Base-by-base conservation (phyloP, 306 rosid species). In the Cucurbita moschata region DNA sequence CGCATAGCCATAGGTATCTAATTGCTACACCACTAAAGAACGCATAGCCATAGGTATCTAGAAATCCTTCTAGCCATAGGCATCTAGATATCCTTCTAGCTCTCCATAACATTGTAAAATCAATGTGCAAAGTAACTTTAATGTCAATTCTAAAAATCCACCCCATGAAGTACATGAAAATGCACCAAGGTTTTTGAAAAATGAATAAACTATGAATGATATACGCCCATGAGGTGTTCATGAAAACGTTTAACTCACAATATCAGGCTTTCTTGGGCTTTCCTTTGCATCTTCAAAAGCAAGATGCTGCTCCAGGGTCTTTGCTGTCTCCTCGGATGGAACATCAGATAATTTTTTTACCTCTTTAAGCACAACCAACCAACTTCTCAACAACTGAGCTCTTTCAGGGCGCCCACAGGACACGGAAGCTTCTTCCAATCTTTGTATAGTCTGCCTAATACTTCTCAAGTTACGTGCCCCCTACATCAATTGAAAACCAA, bases 351-450 rank as follows among this genome's bases (percentile, higher is more conserved):
- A 71, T 38, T 82, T 91, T 55, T 89, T 90, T 56, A 89, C 65
- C 81, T 95, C 99, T 80, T 83, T 82, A 44, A 95, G 99, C 64
- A 91, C 88, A 62, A 81, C 76, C 82, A 95, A 82, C 99, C 99
- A 95, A 77, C 99, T 79, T 73, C 79, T 86, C 81, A 95, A 84
- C 86, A 95, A 81, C 79, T 83, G 86, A 52, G 79, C 83, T 83
- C 97, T 91, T 79, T 89, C 96, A 19, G 81, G 55, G 16, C 97
- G 97, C 80, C 91, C 82, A 40, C 80, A 82, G 5, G 92, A 77
- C 53, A 95, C 77, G 62, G 99, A 96, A 56, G 96, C 96, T 72
- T 95, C 97, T 79, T 95, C 99, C 87, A 95, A 83, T 49, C 96
- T 81, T 75, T 85, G 87, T 60, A 88, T 50, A 30, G 93, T 95